phyloP scores from a whole-genome alignment of 306 rosid genomes.

The Ziziphus jujuba region DNA sequence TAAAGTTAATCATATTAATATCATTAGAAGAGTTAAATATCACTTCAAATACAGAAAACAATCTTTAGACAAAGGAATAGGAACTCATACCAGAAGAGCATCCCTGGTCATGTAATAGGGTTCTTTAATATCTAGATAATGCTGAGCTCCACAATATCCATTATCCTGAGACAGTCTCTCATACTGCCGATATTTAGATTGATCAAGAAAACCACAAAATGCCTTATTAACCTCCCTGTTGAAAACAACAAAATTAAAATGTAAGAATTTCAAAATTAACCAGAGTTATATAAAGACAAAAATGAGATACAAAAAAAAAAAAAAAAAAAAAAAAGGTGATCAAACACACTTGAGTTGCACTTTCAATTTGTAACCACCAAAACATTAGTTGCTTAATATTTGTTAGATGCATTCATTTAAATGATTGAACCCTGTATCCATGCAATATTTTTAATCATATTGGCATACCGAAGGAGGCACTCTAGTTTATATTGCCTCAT shows the following conservation, averaged over 20 bases:
- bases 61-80: conserved; percentile 17
- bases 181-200: conserved; percentile 38
- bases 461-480: conserved; percentile 70
- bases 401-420: too few species aligned
- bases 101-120: conserved; percentile 7
- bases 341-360: neutral
- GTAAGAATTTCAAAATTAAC: conserved; percentile 9
- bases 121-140: conserved; percentile 10
- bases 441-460: neutral
- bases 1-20: conserved; percentile 16
- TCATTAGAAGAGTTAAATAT: neutral
- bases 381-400: too few species aligned
- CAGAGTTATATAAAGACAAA: neutral
- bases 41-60: conserved; percentile 21
- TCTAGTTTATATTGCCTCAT: conserved; percentile 67
- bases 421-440: neutral
- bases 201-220: conserved; percentile 76
- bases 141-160: conserved; percentile 25
- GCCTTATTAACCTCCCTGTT: conserved; percentile 89
- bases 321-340: neutral
- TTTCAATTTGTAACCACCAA: conserved; percentile 4
- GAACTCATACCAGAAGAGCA: conserved; percentile 24
- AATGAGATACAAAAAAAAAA: neutral
- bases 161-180: conserved; percentile 39
- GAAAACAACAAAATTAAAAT: conserved; percentile 33